A percentile compares a stretch with the other conserved stretches of the same genome.
Evolutionary conservation across 2,329 filamentous ascomycete species (phyloP).

Genomic region (Claviceps arundinis): DNA sequence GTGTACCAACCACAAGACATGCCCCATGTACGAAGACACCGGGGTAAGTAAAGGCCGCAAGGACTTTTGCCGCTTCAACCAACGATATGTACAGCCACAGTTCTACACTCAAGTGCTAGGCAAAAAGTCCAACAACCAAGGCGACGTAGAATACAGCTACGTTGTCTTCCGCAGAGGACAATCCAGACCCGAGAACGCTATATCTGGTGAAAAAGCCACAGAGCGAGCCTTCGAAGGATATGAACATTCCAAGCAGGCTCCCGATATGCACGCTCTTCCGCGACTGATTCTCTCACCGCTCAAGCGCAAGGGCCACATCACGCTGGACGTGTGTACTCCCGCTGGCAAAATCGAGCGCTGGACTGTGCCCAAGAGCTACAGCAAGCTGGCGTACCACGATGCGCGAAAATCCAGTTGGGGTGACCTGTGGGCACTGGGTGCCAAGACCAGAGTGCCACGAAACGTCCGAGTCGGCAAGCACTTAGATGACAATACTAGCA

Average conservation of each 20-base stretch:
- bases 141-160: slow-evolving; percentile 86
- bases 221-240: slow-evolving; percentile 61
- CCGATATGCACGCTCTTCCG: slow-evolving; percentile 57
- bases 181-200: neutral
- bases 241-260: slow-evolving; percentile 33
- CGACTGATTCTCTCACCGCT: slow-evolving; percentile 67
- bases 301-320: slow-evolving; percentile 80
- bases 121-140: slow-evolving; percentile 61
- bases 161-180: slow-evolving; percentile 70
- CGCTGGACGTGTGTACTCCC: slow-evolving; percentile 82
- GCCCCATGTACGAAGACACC: slow-evolving; percentile 72
- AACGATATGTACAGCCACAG: slow-evolving; percentile 72
- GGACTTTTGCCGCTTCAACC: slow-evolving; percentile 82
- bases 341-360: slow-evolving; percentile 79
- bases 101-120: slow-evolving; percentile 70
- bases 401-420: slow-evolving; percentile 86
- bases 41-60: slow-evolving; percentile 63
- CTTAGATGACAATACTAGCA: slow-evolving; percentile 20
- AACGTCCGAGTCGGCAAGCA: slow-evolving; percentile 45
- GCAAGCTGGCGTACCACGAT: slow-evolving; percentile 75
- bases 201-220: slow-evolving; percentile 43
- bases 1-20: slow-evolving; percentile 80
- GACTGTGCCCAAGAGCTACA: slow-evolving; percentile 76
- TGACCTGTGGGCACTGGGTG: slow-evolving; percentile 88
- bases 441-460: slow-evolving; percentile 64